phyloP scores from a whole-genome alignment of 139 green algal species.

The Trebouxia sp. region DNA sequence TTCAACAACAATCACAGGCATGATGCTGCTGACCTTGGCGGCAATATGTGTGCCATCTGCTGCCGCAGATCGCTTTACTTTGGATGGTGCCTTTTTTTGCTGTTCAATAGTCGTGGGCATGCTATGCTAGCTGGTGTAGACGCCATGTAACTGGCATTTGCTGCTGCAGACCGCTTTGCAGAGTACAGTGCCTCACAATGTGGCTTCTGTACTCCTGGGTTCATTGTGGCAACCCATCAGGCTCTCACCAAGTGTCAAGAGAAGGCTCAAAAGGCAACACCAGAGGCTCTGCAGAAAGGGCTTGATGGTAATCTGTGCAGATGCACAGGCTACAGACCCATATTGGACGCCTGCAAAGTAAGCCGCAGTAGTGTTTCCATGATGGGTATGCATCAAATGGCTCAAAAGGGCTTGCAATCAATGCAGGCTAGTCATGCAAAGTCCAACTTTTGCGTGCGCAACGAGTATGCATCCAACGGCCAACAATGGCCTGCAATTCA shows the following conservation, averaged over 20 bases:
- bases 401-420: background rate
- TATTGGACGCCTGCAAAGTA: conserved; percentile 63
- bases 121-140: no score
- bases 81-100: no score
- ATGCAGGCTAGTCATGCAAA: background rate
- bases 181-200: conserved; percentile 54
- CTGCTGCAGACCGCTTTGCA: conserved; percentile 16
- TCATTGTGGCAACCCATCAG: conserved; percentile 56
- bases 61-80: no score
- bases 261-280: conserved; percentile 15
- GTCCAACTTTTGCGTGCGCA: background rate
- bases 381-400: background rate
- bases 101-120: no score
- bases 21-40: background rate
- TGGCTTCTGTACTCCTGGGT: conserved; percentile 82
- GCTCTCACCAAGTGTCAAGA: conserved; percentile 38
- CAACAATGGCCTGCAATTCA: background rate
- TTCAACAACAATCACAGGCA: background rate
- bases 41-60: no score
- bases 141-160: no score
- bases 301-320: conserved; percentile 84
- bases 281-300: conserved; percentile 42
- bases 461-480: background rate
- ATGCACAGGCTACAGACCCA: conserved; percentile 80
- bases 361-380: background rate